Percentiles rank a stretch among this genome's conserved stretches.
Evolutionary conservation across 352 stramenopile genomes (phyloP).

Genomic region (Thraustochytrium striatum): DNA sequence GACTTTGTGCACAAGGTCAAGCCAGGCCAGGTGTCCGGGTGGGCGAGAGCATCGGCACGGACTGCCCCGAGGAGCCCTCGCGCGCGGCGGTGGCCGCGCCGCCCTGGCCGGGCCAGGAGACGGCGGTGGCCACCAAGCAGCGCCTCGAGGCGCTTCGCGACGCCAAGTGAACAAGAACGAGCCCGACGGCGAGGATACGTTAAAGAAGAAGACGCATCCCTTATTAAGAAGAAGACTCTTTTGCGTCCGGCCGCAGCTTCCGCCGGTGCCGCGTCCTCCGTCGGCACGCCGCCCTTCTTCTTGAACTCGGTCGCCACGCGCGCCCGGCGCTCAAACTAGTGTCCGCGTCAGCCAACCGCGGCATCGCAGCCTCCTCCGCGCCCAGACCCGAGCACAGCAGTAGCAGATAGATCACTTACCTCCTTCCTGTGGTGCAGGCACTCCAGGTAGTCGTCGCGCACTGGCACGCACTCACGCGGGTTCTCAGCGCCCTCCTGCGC

Average conservation of each 20-base stretch:
- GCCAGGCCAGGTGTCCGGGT: conserved; percentile 67
- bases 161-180: neutral
- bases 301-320: neutral
- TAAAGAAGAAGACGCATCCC: neutral
- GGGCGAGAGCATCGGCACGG: conserved; percentile 26
- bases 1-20: conserved; percentile 70
- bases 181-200: neutral
- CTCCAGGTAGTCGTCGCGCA: conserved; percentile 89
- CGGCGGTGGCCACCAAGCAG: neutral
- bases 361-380: neutral
- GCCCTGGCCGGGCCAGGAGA: conserved; percentile 18
- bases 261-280: neutral
- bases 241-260: neutral
- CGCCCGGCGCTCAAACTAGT: neutral
- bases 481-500: conserved; percentile 52
- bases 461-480: conserved; percentile 70
- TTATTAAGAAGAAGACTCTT: neutral
- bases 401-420: conserved; percentile 55
- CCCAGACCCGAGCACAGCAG: neutral
- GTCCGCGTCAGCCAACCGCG: neutral
- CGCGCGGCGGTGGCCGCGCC: neutral
- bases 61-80: neutral
- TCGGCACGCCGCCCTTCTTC: conserved; percentile 14
- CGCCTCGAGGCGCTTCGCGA: neutral
- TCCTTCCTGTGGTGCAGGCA: conserved; percentile 91